Evolutionary conservation across 177 flowering plant genomes (phyloP), one percentile per base, ranked within the genome.

Genomic region (Vitis hybrid): DNA sequence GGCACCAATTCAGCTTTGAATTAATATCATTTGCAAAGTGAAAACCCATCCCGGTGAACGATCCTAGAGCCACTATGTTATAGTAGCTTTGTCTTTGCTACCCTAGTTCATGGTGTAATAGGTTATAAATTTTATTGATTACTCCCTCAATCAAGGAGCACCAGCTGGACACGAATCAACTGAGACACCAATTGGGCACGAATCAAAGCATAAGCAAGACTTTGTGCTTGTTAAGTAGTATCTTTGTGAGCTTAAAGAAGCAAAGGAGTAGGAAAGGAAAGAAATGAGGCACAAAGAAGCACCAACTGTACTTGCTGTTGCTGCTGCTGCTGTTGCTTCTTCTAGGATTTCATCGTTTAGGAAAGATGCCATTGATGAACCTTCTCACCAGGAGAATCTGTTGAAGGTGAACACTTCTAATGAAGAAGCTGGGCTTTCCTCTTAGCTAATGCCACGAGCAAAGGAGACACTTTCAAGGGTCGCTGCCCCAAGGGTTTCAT

Each of bases 231-330:
- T 83, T 66, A 92, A 82, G 60, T 88, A 85, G 75, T 92, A 88
- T 84, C 87, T 89, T 74, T 73, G 75, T 84, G 88, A 84, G 51
- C 85, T 92, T 64, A 83, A 84, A 70, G 98, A 89, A 75, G 96
- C 89, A 56, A 92, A 85, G 78, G 93, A 94, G 77, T 91, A 76
- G 76, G 98, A 97, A 56, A 85, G 97, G 80, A 92, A 92, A 75
- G 97, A 96, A 80, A 84, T 81, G 72, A 85, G 86, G 75, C 90
- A 89, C 78, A 89, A 83, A 75, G 98, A 96, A 80, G 97, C 97
- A 23, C 98, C 94, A 80, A 97, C 94, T 69, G 91, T 87, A 15
- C 80, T 92, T 34, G 99, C 97, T 81, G 98, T 97, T 73, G 97
- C 97, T 21, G 21, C 21, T 21, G 21, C 23, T 21, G 23, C 94